These are phyloP conservation scores for Aspergillus intermedius DNA, from an alignment of 2,329 filamentous ascomycete genomes.

Conservation along the genomic window DNA sequence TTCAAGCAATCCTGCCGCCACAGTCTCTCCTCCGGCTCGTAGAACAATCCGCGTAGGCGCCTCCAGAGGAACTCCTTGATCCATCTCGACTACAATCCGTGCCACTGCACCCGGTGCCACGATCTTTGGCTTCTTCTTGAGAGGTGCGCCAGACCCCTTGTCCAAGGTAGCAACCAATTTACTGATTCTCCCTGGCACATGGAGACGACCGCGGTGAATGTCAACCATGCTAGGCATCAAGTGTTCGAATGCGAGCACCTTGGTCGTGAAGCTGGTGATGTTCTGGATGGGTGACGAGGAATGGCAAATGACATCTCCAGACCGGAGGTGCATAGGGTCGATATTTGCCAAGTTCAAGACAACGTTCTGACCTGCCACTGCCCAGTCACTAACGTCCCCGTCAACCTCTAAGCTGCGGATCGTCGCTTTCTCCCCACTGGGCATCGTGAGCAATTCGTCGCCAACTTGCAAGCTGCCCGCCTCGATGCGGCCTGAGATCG, in stretches of 20 bases:
- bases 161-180: slow-evolving; percentile 69
- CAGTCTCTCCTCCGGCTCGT: slow-evolving; percentile 70
- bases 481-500: slow-evolving; percentile 79
- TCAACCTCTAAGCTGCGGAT: slow-evolving; percentile 78
- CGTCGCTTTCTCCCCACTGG: slow-evolving; percentile 70
- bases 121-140: slow-evolving; percentile 79
- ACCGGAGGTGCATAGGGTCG: slow-evolving; percentile 71
- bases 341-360: slow-evolving; percentile 79
- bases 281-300: slow-evolving; percentile 61
- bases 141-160: slow-evolving; percentile 65
- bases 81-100: slow-evolving; percentile 67
- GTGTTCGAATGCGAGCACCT: slow-evolving; percentile 83
- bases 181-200: slow-evolving; percentile 67
- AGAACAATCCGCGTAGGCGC: slow-evolving; percentile 73
- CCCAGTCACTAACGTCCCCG: slow-evolving; percentile 70
- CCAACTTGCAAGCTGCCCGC: slow-evolving; percentile 77
- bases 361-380: slow-evolving; percentile 83
- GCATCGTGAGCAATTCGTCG: slow-evolving; percentile 71
- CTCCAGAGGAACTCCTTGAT: slow-evolving; percentile 70
- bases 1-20: slow-evolving; percentile 82
- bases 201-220: slow-evolving; percentile 76
- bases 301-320: slow-evolving; percentile 81
- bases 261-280: slow-evolving; percentile 68
- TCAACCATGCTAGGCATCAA: slow-evolving; percentile 84
- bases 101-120: slow-evolving; percentile 74